Conservation (phyloP, 139 green algal genomes). For the Pleodorina starrii region DNA sequence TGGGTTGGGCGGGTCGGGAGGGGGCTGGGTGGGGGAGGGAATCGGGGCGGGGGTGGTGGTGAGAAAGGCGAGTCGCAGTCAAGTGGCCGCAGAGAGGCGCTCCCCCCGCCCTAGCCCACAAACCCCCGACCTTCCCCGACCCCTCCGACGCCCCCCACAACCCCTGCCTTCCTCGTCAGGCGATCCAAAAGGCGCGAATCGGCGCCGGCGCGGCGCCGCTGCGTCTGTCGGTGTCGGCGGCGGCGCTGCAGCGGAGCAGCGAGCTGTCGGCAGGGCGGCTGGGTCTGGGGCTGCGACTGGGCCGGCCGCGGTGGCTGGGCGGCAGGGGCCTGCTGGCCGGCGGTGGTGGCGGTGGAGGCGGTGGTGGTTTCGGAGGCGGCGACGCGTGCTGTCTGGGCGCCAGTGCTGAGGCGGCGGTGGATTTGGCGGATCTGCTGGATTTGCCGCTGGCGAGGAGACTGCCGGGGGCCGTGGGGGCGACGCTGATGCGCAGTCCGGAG, state of each 20-base stretch:
- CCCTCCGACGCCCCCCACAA: not conserved
- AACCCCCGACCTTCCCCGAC: too few species aligned
- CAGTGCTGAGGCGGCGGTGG: not conserved
- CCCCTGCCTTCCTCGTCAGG: not conserved
- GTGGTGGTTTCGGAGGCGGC: not conserved
- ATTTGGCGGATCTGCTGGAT: not conserved
- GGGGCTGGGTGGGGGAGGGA: too few species aligned
- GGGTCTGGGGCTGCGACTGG: slow-evolving; percentile 4
- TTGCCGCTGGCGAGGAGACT: not conserved
- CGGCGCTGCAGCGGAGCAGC: not conserved
- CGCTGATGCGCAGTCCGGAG: not conserved
- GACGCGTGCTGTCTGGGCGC: not conserved
- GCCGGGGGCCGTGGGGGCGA: not conserved
- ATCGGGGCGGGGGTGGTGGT: too few species aligned
- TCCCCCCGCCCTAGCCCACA: too few species aligned
- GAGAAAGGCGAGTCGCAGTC: too few species aligned
- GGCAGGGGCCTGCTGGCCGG: not conserved
- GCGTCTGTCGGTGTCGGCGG: not conserved
- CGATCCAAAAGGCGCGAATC: not conserved
- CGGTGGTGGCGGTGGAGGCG: not conserved
- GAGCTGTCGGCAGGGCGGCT: slow-evolving; percentile 17
- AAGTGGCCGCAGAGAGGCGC: too few species aligned
- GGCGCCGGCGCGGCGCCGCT: not conserved
- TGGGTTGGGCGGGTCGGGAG: too few species aligned
- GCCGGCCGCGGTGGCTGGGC: not conserved